Conservation (phyloP, 768 basidiomycete species). For the Leccinum variicolor region DNA sequence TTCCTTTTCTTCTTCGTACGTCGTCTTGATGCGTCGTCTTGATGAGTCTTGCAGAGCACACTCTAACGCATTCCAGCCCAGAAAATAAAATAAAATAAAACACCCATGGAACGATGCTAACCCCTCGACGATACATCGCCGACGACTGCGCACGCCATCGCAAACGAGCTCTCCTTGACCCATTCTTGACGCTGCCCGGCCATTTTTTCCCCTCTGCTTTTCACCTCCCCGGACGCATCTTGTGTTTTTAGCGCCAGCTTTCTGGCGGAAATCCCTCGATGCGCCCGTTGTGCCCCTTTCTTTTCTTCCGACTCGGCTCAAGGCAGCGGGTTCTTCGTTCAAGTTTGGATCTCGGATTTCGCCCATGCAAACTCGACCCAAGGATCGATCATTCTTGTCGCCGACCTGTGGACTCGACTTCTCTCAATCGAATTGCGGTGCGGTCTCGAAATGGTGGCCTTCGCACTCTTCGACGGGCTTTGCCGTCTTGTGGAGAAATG, state of each 20-base stretch:
- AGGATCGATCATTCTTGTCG: not conserved
- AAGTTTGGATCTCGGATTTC: not conserved
- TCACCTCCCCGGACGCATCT: conserved; percentile 1
- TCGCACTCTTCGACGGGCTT: not conserved
- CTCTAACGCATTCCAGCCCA: not conserved
- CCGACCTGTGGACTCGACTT: not conserved
- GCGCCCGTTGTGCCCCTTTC: conserved; percentile 3
- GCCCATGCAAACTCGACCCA: not conserved
- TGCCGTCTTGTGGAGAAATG: not conserved
- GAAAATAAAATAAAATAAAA: conserved; percentile 3
- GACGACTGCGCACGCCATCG: not conserved
- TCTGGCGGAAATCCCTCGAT: conserved; percentile 6
- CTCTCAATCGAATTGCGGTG: not conserved
- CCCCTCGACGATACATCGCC: not conserved
- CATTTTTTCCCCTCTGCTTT: not conserved
- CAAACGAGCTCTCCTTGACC: not conserved
- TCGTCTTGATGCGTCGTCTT: too few species aligned
- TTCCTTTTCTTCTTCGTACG: not conserved
- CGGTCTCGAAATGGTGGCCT: not conserved
- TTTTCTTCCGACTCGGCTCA: not conserved
- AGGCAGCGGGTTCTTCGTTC: not conserved
- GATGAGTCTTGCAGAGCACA: too few species aligned
- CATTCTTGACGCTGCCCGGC: not conserved
- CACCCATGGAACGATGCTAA: not conserved
- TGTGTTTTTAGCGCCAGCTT: conserved; percentile 1